Conservation (phyloP, 225 moss, liverwort and hornwort genomes). For the Lunularia cruciata region DNA sequence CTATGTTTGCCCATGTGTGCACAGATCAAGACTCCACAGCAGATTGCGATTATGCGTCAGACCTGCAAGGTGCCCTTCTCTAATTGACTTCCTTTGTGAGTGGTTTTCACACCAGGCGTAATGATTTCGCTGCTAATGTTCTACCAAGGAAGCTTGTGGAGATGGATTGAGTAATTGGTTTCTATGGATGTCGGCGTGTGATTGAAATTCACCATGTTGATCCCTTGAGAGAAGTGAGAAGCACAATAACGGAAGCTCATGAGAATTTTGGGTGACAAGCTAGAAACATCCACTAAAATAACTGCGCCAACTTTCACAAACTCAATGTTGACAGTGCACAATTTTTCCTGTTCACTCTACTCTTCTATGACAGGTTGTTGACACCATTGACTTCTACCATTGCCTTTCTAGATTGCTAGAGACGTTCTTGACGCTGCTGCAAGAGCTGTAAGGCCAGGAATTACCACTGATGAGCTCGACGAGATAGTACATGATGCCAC, state of each 20-base stretch:
- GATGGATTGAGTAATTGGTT: background rate
- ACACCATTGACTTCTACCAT: background rate
- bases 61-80: constrained; percentile 61
- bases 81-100: background rate
- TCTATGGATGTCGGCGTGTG: background rate
- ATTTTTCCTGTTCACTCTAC: too few relatives aligned
- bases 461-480: constrained; percentile 94
- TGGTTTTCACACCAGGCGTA: background rate
- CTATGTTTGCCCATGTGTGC: background rate
- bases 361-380: background rate
- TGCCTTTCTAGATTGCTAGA: constrained; percentile 63
- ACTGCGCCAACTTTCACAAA: too few relatives aligned
- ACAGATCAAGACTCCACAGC: constrained; percentile 80
- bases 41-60: constrained; percentile 70
- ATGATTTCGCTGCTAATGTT: background rate
- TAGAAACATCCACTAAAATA: too few relatives aligned
- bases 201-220: too few relatives aligned
- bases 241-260: too few relatives aligned
- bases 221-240: too few relatives aligned
- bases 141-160: background rate
- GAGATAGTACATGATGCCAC: constrained; percentile 86
- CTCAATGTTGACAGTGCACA: too few relatives aligned
- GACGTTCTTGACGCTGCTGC: constrained; percentile 80
- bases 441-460: constrained; percentile 81
- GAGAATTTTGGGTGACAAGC: too few relatives aligned